Evolutionary conservation across 1,284 basidiomycete species (phyloP).

Genomic region (Sutorius eximius): DNA sequence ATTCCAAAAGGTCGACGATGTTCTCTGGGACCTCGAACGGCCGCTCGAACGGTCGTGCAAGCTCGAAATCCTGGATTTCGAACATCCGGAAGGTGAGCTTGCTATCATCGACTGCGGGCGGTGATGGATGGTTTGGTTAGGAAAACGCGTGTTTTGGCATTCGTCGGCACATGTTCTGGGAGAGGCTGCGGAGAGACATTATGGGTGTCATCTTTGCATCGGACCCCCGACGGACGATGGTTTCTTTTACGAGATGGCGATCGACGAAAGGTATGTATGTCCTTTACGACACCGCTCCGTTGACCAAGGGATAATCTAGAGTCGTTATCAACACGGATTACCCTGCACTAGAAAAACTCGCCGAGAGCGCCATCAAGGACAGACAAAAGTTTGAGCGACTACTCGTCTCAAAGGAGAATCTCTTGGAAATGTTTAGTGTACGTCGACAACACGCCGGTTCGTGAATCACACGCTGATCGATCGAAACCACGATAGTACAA

Average conservation of each 20-base stretch:
- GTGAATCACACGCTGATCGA: slow-evolving; percentile 8
- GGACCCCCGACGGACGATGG: slow-evolving; percentile 98
- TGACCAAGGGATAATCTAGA: slow-evolving; percentile 39
- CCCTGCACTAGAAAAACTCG: slow-evolving; percentile 84
- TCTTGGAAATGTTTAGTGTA: slow-evolving; percentile 96
- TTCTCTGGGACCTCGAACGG: slow-evolving; percentile 93
- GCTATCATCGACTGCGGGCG: background rate
- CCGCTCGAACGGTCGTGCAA: slow-evolving; percentile 84
- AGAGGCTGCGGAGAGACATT: slow-evolving; percentile 94
- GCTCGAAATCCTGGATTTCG: slow-evolving; percentile 91
- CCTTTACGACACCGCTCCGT: background rate
- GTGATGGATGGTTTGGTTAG: slow-evolving; percentile 35
- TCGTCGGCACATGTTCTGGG: slow-evolving; percentile 99
- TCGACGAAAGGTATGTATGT: slow-evolving; percentile 59
- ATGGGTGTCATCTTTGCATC: slow-evolving; percentile 96
- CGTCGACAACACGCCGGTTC: slow-evolving; percentile 27
- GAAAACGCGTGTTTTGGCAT: slow-evolving; percentile 98
- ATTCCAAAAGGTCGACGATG: slow-evolving; percentile 70
- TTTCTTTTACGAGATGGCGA: slow-evolving; percentile 99
- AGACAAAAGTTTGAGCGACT: slow-evolving; percentile 97
- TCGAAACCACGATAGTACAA: slow-evolving; percentile 72
- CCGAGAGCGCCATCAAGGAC: slow-evolving; percentile 90
- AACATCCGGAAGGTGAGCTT: slow-evolving; percentile 81
- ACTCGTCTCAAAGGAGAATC: slow-evolving; percentile 89
- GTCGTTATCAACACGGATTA: slow-evolving; percentile 83